Conservation (phyloP, 768 basidiomycete species). For the Cystobasidiopsis lactophilus region DNA sequence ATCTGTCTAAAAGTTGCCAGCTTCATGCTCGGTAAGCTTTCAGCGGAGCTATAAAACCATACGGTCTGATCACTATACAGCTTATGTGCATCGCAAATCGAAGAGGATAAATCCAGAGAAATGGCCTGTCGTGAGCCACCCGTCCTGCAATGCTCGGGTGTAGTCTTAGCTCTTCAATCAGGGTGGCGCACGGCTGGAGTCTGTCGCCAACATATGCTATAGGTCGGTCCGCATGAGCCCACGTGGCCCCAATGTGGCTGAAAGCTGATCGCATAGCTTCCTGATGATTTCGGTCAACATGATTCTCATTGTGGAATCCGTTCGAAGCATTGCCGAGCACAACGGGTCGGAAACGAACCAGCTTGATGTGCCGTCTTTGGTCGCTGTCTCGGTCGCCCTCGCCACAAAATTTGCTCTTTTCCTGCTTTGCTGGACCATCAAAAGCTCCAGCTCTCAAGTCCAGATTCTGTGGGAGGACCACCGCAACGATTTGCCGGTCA, state of each 20-base stretch:
- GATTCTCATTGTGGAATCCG: slow-evolving; percentile 66
- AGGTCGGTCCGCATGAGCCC: too few relatives aligned
- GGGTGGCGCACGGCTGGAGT: slow-evolving; percentile 6
- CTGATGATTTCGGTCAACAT: slow-evolving; percentile 68
- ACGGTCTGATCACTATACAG: not conserved
- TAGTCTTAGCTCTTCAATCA: too few relatives aligned
- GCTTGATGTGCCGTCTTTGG: slow-evolving; percentile 37
- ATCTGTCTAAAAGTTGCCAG: too few relatives aligned
- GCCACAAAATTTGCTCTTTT: slow-evolving; percentile 53
- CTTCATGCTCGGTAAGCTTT: slow-evolving; percentile 12
- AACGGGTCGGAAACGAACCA: slow-evolving; percentile 32
- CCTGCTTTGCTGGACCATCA: slow-evolving; percentile 59
- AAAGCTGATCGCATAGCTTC: slow-evolving; percentile 22
- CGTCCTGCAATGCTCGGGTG: too few relatives aligned
- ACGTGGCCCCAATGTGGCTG: not conserved
- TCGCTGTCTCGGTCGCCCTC: not conserved
- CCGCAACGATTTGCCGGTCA: slow-evolving; percentile 6
- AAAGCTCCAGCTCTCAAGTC: slow-evolving; percentile 70
- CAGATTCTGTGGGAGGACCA: slow-evolving; percentile 35
- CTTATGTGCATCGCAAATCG: slow-evolving; percentile 6
- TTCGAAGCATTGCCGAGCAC: slow-evolving; percentile 44
- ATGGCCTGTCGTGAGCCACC: too few relatives aligned
- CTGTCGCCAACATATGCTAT: slow-evolving; percentile 8
- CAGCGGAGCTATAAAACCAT: not conserved
- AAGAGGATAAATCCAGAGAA: slow-evolving; percentile 4